Evolutionary conservation across 2,329 filamentous ascomycete genomes (phyloP), one percentile per base, ranked within the genome.

Genomic region (Botrytis squamosa): DNA sequence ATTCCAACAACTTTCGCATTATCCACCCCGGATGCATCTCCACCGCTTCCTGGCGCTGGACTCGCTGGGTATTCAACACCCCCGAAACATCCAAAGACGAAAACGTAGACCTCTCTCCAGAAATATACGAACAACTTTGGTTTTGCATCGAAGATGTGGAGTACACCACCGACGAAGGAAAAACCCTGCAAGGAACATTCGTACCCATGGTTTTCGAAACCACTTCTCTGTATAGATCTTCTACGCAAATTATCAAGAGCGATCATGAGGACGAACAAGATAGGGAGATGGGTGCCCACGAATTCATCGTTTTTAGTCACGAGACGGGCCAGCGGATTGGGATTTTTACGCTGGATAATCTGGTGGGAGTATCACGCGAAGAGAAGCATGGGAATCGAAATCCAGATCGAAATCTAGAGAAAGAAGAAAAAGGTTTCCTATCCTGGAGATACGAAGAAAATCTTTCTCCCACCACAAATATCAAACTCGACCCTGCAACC

Each of bases 21-120:
- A 81, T 49, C 85, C 86, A 76, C 82, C 88, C 25, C 88, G 88
- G 0, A 83, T 91, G 1, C 90, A 88, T 78, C 85, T 91, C 25
- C 89, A 91, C 74, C 88, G 87, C 0, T 86, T 91, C 1, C 80
- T 88, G 74, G 89, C 89, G 44, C 16, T 71, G n/a, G 52, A 57
- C 14, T 57, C n/a, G 52, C 2, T 57, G 52, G 52, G 52, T 29
- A 7, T 29, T 18, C 7, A 9, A 20, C 4, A 16, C 22, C 10
- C n/a, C 33, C 6, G 25, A 36, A 49, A 16, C 18, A 20, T 52
- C 12, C 25, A 38, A 29, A 14, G 1, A 40, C 10, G 46, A 22
- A 9, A 36, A 36, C 9, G 5, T 25, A 22, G 33, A 60, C 7
- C 0, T 4, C 7, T 10, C 18, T 38, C 20, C 20, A 38, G 57